Conservation (phyloP, 129 eudicot species). For the Arctium minus region DNA sequence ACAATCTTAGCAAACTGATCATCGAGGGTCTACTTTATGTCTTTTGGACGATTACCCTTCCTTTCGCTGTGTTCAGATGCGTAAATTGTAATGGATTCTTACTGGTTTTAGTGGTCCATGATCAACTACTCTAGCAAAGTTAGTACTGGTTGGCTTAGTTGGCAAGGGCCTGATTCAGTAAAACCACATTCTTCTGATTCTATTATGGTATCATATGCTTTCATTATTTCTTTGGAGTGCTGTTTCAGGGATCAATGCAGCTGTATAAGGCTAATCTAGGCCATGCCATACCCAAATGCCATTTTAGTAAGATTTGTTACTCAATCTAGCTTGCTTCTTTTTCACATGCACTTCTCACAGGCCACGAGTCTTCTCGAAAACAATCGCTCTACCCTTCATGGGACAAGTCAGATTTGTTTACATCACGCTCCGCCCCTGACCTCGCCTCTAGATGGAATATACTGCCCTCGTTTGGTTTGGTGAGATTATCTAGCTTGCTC, state of each 20-base stretch:
- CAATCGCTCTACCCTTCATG: too few species aligned
- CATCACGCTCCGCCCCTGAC: too few species aligned
- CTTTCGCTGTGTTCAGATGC: too few species aligned
- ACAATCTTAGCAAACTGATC: background rate
- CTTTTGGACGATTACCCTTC: background rate
- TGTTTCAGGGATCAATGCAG: background rate
- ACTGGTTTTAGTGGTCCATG: background rate
- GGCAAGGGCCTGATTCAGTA: background rate
- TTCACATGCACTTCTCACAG: background rate
- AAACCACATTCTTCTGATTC: background rate
- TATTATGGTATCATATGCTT: background rate
- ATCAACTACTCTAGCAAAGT: background rate
- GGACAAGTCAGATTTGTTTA: too few species aligned
- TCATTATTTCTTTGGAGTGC: background rate
- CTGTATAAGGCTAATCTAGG: background rate
- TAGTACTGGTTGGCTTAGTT: too few species aligned
- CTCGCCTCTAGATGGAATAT: too few species aligned
- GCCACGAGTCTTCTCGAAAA: background rate
- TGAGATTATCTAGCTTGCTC: too few species aligned
- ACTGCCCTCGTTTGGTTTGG: too few species aligned
- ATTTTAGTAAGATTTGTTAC: background rate
- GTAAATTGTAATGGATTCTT: background rate
- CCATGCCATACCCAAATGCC: background rate
- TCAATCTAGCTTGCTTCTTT: background rate
- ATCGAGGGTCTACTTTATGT: background rate